Base-by-base conservation (phyloP, 768 basidiomycete genomes). In the Saitozyma sp. region DNA sequence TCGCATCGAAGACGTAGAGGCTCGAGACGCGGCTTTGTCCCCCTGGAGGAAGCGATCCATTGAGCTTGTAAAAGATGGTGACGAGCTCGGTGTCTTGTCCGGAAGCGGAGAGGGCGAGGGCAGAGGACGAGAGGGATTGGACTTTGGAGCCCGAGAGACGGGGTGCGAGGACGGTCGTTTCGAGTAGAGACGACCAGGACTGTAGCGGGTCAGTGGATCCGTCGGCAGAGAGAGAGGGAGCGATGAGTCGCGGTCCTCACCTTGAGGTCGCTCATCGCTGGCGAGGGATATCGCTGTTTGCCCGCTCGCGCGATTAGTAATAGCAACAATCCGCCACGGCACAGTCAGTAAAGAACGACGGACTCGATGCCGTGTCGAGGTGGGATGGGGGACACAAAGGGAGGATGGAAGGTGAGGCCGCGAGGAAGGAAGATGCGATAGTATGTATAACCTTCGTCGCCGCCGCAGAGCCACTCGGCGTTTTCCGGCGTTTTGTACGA, bases 1-100 rank as follows among this genome's bases (percentile, higher is more conserved):
- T 84, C 17, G 94, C 90, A 81, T 99, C 94, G 76, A 99, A 91
- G 46, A 89, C 87, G 80, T 98, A 99, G 54, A 99, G 83, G 80
- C 92, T 92, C 45, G 86, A 87, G 62, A 94, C 85, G 77, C 97
- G 95, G 10, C 59, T 41, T 39, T 53, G 60, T 65, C 84, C 83
- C 10, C 84, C 70, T 14, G 85, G 79, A 5, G 86, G 81, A 42
- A 95, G 83, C 9, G 87, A 85, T 79, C 89, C 91, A 82, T 97
- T 94, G 9, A 88, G 89, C 60, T 90, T 89, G 79, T 91, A 96
- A 42, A 98, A 84, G 56, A 87, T 85, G 38, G 92, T 90, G 56
- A 97, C 89, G 54, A 98, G 83, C 71, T 91, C 86, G 3, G 90
- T 89, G 46, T 73, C 68, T 20, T 58, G 56, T 79, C 95, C 92